Evolutionary conservation across 805 yeast genomes (phyloP).

Genomic region (Zygotorulaspora sp.): DNA sequence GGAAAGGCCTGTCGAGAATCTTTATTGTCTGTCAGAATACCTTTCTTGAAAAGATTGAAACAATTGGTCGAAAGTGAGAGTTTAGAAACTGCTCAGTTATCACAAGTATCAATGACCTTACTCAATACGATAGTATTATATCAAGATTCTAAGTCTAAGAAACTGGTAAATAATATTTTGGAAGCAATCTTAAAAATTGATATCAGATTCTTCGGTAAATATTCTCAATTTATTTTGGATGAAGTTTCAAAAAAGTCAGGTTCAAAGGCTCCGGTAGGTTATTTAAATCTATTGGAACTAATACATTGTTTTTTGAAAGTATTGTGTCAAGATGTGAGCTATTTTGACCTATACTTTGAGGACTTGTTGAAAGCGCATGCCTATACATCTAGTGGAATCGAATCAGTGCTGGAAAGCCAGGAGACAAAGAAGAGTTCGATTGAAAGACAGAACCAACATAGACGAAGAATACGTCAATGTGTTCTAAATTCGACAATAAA

Average conservation of each 20-base stretch:
- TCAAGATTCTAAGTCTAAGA: slow-evolving; percentile 47
- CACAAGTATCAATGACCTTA: slow-evolving; percentile 35
- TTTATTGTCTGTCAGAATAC: slow-evolving; percentile 23
- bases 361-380: slow-evolving; percentile 41
- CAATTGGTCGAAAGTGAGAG: slow-evolving; percentile 19
- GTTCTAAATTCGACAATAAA: slow-evolving; percentile 33
- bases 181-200: slow-evolving; percentile 35
- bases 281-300: slow-evolving; percentile 59
- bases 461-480: slow-evolving; percentile 37
- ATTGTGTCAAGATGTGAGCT: slow-evolving; percentile 17
- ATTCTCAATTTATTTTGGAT: slow-evolving; percentile 39
- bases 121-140: slow-evolving; percentile 49
- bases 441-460: slow-evolving; percentile 37
- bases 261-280: slow-evolving; percentile 52
- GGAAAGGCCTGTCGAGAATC: slow-evolving; percentile 24
- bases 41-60: slow-evolving; percentile 27
- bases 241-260: slow-evolving; percentile 32
- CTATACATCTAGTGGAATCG: slow-evolving; percentile 29
- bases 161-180: slow-evolving; percentile 40
- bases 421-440: slow-evolving; percentile 19
- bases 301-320: slow-evolving; percentile 37
- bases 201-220: slow-evolving; percentile 35
- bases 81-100: slow-evolving; percentile 24
- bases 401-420: slow-evolving; percentile 25
- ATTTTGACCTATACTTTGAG: slow-evolving; percentile 34